Evolutionary conservation across 768 basidiomycete species (phyloP).

Genomic region (Amanita brunnescens): DNA sequence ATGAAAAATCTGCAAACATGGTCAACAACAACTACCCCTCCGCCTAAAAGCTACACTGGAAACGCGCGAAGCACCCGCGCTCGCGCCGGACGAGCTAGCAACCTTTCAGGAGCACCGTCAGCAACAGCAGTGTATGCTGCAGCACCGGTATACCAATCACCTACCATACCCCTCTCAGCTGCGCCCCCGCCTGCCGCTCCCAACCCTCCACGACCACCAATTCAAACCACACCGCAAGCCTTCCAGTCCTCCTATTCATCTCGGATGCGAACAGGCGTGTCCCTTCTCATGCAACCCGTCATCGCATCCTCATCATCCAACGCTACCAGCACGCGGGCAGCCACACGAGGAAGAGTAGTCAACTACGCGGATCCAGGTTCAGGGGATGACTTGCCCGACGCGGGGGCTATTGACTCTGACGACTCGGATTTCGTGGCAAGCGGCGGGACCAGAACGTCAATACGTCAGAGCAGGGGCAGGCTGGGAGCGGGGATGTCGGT

Average conservation of each 20-base stretch:
- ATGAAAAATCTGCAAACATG: conserved; percentile 64
- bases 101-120: conserved; percentile 27
- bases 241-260: conserved; percentile 78
- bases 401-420: conserved; percentile 74
- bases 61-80: conserved; percentile 33
- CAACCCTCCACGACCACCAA: conserved; percentile 45
- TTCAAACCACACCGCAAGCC: conserved; percentile 63
- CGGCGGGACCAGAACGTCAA: conserved; percentile 48
- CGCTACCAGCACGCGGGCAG: conserved; percentile 26
- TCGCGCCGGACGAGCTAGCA: conserved; percentile 33
- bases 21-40: conserved; percentile 52
- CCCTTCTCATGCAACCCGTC: conserved; percentile 87
- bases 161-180: conserved; percentile 21
- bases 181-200: conserved; percentile 25
- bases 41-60: conserved; percentile 31
- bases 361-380: conserved; percentile 87
- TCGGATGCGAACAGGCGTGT: conserved; percentile 83
- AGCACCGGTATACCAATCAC: conserved; percentile 29
- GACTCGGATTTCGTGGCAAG: conserved; percentile 77
- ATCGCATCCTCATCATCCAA: conserved; percentile 31
- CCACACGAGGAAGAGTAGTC: conserved; percentile 56
- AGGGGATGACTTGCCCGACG: conserved; percentile 73
- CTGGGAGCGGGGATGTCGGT: conserved; percentile 42
- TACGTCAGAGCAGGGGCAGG: conserved; percentile 36
- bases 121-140: conserved; percentile 16